Evolutionary conservation across 306 rosid species (phyloP), one percentile per base, ranked within the genome.

Genomic region (Styphnolobium japonicum): DNA sequence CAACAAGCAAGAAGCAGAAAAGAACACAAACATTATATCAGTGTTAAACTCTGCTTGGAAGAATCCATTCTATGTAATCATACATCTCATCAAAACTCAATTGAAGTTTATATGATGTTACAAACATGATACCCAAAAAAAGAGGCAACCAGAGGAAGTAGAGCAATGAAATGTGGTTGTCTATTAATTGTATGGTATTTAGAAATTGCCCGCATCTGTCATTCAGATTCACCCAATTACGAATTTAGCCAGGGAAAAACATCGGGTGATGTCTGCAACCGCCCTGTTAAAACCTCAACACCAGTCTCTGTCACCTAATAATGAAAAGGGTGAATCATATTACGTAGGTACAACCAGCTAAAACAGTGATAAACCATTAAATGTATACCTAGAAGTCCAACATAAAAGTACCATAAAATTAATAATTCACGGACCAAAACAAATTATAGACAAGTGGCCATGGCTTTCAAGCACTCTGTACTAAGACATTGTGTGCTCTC

Each of bases 261-360:
- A 53, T 86, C 79, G 0, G 98, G 98, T 18, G 98, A 95, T 14
- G 98, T 87, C 49, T 88, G 89, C 85, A 92, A 80, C 81, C 98
- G 61, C 55, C 88, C 91, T 12, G 98, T 92, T 53, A 95, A 91
- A 74, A 92, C 97, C 84, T 95, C 98, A 45, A 92, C 98, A 73
- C 98, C 98, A 9, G 92, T 91, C 73, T 91, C 94, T 5, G 98
- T 95, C 77, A 95, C 98, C 98, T 92, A 57, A 64, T 56, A 15
- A 45, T 12, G 12, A 42, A 57, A 71, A 56, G 23, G 51, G 45
- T 21, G 37, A 37, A 53, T 46, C 46, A 67, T 31, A 19, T 80
- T 12, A 72, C 65, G 23, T 51, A 1, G 31, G 64, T 2, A 69
- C 15, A 23, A 43, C 21, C 49, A 39, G 14, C 36, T 21, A 16